phyloP scores from a whole-genome alignment of 345 rosid genomes.

The Bretschneidera sinensis region DNA sequence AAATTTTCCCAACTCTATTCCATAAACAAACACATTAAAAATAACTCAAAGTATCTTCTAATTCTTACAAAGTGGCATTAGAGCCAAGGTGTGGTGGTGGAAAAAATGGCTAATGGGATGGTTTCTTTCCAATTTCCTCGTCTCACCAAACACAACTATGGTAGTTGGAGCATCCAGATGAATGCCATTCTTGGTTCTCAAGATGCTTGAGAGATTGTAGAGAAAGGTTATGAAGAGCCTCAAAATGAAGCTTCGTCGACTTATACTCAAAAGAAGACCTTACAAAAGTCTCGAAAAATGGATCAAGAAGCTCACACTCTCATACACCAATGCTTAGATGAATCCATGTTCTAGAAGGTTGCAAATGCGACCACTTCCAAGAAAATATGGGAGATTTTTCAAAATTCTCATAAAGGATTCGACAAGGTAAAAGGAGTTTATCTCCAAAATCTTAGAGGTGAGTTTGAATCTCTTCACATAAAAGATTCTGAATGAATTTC shows the following conservation, averaged over 20 bases:
- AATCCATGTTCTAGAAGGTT: constrained; percentile 11
- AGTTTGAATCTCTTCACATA: no score
- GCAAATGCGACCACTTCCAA: neutral
- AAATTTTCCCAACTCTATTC: no score
- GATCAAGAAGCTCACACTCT: neutral
- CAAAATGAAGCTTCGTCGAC: neutral
- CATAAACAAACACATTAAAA: no score
- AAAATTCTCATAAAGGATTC: no score
- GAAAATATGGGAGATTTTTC: constrained; percentile 2
- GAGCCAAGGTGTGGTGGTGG: no score
- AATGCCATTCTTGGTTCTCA: neutral
- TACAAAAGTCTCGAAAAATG: no score
- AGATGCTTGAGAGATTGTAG: neutral
- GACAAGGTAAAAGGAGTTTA: no score
- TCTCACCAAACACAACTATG: neutral
- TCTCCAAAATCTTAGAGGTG: no score
- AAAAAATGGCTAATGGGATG: neutral
- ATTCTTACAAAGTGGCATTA: no score
- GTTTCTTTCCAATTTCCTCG: neutral
- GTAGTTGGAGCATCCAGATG: neutral
- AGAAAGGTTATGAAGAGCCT: neutral
- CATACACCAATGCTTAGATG: constrained; percentile 10
- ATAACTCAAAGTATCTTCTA: no score
- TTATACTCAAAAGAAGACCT: neutral
- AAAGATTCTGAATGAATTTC: no score